A percentile compares a stretch with the other conserved stretches of the same genome.
Conservation (phyloP, 2,329 filamentous ascomycete species). For the Neonectria ditissima region DNA sequence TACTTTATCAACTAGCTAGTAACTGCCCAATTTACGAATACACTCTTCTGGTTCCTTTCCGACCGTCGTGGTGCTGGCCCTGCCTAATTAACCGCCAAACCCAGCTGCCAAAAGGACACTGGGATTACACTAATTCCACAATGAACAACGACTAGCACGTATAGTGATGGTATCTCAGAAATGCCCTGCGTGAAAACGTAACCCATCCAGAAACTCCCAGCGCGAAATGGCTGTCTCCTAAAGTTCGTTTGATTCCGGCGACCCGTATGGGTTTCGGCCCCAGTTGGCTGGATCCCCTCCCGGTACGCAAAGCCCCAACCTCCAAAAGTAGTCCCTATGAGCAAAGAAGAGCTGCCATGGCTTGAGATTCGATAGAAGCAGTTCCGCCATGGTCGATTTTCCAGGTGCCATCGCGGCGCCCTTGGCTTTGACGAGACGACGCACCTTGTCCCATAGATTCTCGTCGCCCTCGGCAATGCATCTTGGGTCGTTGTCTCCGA, state of each 20-base stretch:
- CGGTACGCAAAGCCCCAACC: slow-evolving; percentile 88
- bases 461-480: slow-evolving; percentile 76
- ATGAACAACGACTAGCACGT: not conserved
- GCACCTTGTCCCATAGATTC: slow-evolving; percentile 45
- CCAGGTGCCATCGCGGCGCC: slow-evolving; percentile 42
- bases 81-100: not conserved
- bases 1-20: slow-evolving; percentile 8
- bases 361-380: slow-evolving; percentile 71
- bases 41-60: not conserved
- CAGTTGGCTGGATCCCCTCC: slow-evolving; percentile 79
- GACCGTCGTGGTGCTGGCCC: not conserved
- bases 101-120: not conserved
- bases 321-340: slow-evolving; percentile 97
- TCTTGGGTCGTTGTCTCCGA: slow-evolving; percentile 74
- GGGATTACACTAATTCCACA: not conserved
- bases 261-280: slow-evolving; percentile 64
- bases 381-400: slow-evolving; percentile 51
- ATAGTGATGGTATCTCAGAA: not conserved
- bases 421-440: slow-evolving; percentile 40
- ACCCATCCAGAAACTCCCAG: slow-evolving; percentile 13
- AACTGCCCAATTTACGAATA: not conserved
- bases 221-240: slow-evolving; percentile 38
- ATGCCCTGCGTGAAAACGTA: slow-evolving; percentile 19
- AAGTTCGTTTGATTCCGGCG: slow-evolving; percentile 53
- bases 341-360: slow-evolving; percentile 95